Percentiles rank a stretch among this genome's conserved stretches.
Evolutionary conservation across 75 land plant genomes (phyloP).

Genomic region (Isoetes taiwanensis): DNA sequence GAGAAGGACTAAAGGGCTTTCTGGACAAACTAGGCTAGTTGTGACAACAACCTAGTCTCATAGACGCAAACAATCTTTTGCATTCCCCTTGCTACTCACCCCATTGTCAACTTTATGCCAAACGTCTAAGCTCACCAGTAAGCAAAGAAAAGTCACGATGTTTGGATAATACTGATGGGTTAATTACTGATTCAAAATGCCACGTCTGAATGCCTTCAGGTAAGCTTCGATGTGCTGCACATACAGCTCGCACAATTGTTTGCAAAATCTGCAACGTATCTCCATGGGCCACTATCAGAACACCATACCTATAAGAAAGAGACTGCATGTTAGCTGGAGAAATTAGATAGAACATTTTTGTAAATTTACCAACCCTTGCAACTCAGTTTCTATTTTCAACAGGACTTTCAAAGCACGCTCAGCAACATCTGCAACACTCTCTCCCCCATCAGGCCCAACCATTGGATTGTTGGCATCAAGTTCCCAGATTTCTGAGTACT

Average conservation of each 20-base stretch:
- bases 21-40: too few relatives aligned
- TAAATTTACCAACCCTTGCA: slow-evolving; percentile 45
- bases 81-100: neutral
- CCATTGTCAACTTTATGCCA: slow-evolving; percentile 13
- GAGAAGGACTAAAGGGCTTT: too few relatives aligned
- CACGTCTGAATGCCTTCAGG: slow-evolving; percentile 17
- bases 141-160: slow-evolving; percentile 55
- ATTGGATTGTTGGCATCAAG: slow-evolving; percentile 79
- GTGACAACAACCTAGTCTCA: too few relatives aligned
- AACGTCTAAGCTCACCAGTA: slow-evolving; percentile 69
- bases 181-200: slow-evolving; percentile 27
- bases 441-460: slow-evolving; percentile 75
- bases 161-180: slow-evolving; percentile 35
- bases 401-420: slow-evolving; percentile 43
- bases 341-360: neutral
- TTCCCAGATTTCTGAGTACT: slow-evolving; percentile 93
- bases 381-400: slow-evolving; percentile 41
- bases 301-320: slow-evolving; percentile 34
- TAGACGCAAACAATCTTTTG: too few relatives aligned
- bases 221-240: neutral
- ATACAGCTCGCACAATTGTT: slow-evolving; percentile 39
- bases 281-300: slow-evolving; percentile 79
- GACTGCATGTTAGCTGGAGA: neutral
- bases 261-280: slow-evolving; percentile 87
- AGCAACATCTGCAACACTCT: slow-evolving; percentile 82